These are phyloP conservation scores for Purshia tridentata DNA, from an alignment of 306 rosid species.

Conservation along the genomic window DNA sequence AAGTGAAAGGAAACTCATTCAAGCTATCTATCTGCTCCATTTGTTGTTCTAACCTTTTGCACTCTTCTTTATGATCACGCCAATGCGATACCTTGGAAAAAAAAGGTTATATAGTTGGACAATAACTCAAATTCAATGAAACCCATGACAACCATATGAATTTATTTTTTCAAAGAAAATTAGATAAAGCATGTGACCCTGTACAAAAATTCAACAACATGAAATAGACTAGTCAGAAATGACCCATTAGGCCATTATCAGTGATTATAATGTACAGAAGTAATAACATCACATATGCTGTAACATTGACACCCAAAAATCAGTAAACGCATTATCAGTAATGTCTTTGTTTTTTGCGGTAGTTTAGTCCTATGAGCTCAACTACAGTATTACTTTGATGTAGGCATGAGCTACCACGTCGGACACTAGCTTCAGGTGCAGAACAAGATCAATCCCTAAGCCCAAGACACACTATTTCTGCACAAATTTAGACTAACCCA, in stretches of 20 bases:
- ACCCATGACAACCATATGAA: neutral
- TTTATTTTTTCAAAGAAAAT: neutral
- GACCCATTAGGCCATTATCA: no score
- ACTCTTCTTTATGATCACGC: conserved; percentile 77
- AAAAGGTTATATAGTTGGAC: neutral
- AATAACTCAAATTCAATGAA: neutral
- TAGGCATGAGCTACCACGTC: neutral
- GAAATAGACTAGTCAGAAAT: neutral
- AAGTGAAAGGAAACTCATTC: conserved; percentile 82
- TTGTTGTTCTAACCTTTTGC: conserved; percentile 73
- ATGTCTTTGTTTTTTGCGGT: neutral
- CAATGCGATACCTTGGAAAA: conserved; percentile 63
- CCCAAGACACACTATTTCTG: neutral
- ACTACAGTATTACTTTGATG: neutral
- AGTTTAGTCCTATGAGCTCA: neutral
- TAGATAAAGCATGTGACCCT: neutral
- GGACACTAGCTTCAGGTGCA: no score
- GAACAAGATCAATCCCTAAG: neutral
- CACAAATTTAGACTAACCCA: conserved; percentile 18
- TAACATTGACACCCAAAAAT: neutral
- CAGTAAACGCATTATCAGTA: neutral
- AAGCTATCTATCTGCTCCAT: conserved; percentile 49
- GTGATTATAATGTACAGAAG: neutral
- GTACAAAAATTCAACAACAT: neutral
- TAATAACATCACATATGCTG: neutral